These are phyloP conservation scores for Penicillium sp. DNA, from an alignment of 2,329 filamentous ascomycete genomes.

Conservation along the genomic window DNA sequence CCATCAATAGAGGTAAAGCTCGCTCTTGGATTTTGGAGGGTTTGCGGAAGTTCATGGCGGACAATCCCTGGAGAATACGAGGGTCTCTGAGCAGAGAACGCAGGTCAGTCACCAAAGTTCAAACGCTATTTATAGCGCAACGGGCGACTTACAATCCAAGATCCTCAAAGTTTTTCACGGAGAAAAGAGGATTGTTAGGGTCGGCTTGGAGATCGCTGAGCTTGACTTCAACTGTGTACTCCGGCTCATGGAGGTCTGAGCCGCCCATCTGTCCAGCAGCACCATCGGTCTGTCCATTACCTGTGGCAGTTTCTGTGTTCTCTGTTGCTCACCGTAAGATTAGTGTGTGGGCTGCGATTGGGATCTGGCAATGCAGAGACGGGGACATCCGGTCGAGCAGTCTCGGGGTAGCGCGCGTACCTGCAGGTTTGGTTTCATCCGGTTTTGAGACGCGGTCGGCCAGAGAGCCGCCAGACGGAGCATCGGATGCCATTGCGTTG, in stretches of 20 bases:
- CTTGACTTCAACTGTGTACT: conserved; percentile 90
- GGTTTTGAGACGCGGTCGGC: conserved; percentile 55
- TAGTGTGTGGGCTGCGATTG: conserved; percentile 23
- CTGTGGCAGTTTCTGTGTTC: conserved; percentile 20
- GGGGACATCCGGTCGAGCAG: conserved; percentile 21
- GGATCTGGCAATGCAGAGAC: conserved; percentile 19
- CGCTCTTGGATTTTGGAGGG: conserved; percentile 98
- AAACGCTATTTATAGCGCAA: neutral
- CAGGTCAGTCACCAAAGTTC: conserved; percentile 14
- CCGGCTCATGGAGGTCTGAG: conserved; percentile 68
- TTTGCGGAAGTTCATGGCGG: conserved; percentile 84
- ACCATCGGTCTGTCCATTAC: conserved; percentile 46
- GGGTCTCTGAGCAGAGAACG: conserved; percentile 50
- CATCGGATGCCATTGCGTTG: conserved; percentile 45
- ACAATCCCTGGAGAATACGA: conserved; percentile 76
- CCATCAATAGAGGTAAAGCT: conserved; percentile 85
- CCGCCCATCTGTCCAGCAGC: conserved; percentile 46
- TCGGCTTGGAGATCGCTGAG: conserved; percentile 87
- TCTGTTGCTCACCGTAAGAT: conserved; percentile 17
- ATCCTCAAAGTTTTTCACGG: conserved; percentile 81
- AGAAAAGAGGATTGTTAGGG: conserved; percentile 84
- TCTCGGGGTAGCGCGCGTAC: conserved; percentile 32
- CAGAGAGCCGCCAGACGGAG: conserved; percentile 46
- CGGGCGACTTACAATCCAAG: conserved; percentile 74
- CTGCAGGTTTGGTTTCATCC: conserved; percentile 34